phyloP scores from a whole-genome alignment of 805 yeast species.

The Myxozyma monticola region DNA sequence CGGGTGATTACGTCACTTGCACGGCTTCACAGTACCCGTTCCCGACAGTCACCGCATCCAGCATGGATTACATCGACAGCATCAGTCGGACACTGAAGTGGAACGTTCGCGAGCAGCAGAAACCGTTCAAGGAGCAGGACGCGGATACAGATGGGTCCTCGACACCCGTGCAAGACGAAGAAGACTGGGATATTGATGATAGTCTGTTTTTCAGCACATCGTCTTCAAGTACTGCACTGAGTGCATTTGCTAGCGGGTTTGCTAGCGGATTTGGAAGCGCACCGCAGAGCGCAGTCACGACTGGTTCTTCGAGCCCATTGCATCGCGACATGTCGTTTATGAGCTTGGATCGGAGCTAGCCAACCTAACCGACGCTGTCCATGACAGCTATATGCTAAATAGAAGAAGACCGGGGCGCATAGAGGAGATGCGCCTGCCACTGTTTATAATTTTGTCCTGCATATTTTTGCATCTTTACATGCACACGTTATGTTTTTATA shows the following conservation, averaged over 20 bases:
- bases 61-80: conserved; percentile 71
- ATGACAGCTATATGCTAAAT: no score
- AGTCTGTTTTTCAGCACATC: conserved; percentile 21
- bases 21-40: conserved; percentile 88
- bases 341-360: conserved; percentile 2
- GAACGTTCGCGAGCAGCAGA: conserved; percentile 89
- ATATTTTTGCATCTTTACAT: no score
- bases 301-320: conserved; percentile 27
- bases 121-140: conserved; percentile 72
- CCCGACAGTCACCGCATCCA: conserved; percentile 81
- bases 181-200: conserved; percentile 32
- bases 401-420: no score
- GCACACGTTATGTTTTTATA: no score
- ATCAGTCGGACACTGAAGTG: conserved; percentile 86
- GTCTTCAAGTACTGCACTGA: conserved; percentile 16
- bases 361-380: no score
- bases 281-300: conserved; percentile 24
- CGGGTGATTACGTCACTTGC: conserved; percentile 83
- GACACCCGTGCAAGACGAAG: conserved; percentile 15
- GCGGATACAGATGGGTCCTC: conserved; percentile 35
- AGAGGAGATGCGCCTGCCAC: no score
- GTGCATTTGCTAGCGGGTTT: conserved; percentile 19
- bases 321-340: conserved; percentile 24
- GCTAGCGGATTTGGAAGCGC: conserved; percentile 23
- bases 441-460: no score